A percentile compares a stretch with the other conserved stretches of the same genome.
Conservation (phyloP, 495 filamentous ascomycete species). For the Penicillium longicatenatum region DNA sequence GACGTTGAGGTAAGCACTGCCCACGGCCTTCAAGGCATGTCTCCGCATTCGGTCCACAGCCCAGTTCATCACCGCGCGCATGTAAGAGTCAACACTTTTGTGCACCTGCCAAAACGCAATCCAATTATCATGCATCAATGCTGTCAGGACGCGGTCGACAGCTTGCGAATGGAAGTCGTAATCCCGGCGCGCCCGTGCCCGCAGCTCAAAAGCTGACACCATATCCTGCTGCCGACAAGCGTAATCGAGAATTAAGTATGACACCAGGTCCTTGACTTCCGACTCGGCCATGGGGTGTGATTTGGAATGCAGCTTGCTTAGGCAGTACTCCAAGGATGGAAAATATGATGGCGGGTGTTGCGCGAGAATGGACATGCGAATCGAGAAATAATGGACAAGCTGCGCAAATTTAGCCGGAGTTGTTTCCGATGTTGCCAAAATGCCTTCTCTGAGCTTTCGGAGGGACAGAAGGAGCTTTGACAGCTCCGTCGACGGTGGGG, state of each 20-base stretch:
- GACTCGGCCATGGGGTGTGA: constrained; percentile 60
- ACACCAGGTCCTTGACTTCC: constrained; percentile 74
- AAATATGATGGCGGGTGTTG: constrained; percentile 85
- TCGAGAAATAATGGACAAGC: constrained; percentile 76
- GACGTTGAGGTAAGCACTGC: constrained; percentile 75
- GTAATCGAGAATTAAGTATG: constrained; percentile 83
- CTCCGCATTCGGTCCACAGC: constrained; percentile 68
- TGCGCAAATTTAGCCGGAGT: constrained; percentile 64
- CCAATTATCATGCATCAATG: constrained; percentile 81
- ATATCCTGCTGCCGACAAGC: constrained; percentile 83
- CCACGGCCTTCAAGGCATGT: constrained; percentile 81
- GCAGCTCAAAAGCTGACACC: constrained; percentile 66
- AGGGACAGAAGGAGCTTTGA: constrained; percentile 69
- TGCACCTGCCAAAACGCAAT: constrained; percentile 71
- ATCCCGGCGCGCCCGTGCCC: constrained; percentile 43
- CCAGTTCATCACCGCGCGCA: constrained; percentile 75
- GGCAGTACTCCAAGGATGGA: constrained; percentile 78
- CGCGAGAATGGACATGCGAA: constrained; percentile 76
- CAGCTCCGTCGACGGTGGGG: constrained; percentile 52
- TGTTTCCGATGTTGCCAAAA: constrained; percentile 65
- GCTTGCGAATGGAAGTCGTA: constrained; percentile 60
- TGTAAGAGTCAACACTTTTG: constrained; percentile 72
- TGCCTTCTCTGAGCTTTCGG: constrained; percentile 87
- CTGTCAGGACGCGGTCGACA: constrained; percentile 65
- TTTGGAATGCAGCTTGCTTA: constrained; percentile 66